Percentiles rank a stretch among this genome's conserved stretches.
Evolutionary conservation across 495 filamentous ascomycete genomes (phyloP).

Genomic region (Penicillium robsamsonii): DNA sequence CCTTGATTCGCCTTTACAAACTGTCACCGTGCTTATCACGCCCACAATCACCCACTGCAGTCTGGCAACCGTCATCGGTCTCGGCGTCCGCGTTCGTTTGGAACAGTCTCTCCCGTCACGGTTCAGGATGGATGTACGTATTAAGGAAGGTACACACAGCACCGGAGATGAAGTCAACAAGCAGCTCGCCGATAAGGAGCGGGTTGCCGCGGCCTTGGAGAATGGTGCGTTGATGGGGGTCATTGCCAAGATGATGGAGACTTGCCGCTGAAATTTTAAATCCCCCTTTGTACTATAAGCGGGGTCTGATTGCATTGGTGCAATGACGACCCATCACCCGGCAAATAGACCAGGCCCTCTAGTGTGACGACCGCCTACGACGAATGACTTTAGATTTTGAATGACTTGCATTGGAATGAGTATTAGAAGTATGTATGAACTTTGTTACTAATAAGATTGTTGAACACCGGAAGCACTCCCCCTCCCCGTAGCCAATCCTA

Average conservation of each 20-base stretch:
- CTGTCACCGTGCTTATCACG: constrained; percentile 66
- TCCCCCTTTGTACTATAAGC: background rate
- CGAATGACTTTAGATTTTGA: constrained; percentile 3
- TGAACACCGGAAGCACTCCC: constrained; percentile 18
- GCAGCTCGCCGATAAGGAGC: constrained; percentile 93
- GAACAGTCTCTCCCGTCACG: constrained; percentile 90
- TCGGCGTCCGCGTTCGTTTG: constrained; percentile 86
- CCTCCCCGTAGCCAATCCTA: constrained; percentile 1
- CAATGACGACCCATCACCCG: background rate
- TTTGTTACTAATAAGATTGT: constrained; percentile 5
- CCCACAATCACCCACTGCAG: constrained; percentile 98
- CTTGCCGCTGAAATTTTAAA: constrained; percentile 52
- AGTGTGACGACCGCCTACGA: constrained; percentile 7
- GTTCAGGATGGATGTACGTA: constrained; percentile 87
- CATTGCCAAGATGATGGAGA: constrained; percentile 89
- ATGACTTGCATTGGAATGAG: constrained; percentile 13
- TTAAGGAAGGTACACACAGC: constrained; percentile 93
- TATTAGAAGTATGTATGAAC: constrained; percentile 21
- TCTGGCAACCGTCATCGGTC: constrained; percentile 91
- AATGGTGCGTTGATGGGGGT: constrained; percentile 87
- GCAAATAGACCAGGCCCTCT: constrained; percentile 1
- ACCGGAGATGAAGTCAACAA: constrained; percentile 94
- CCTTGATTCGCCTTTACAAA: constrained; percentile 45
- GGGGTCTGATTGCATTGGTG: background rate
- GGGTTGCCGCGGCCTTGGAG: constrained; percentile 91